Base-by-base conservation (phyloP, 2,329 filamentous ascomycete species). In the Curvularia sp. region DNA sequence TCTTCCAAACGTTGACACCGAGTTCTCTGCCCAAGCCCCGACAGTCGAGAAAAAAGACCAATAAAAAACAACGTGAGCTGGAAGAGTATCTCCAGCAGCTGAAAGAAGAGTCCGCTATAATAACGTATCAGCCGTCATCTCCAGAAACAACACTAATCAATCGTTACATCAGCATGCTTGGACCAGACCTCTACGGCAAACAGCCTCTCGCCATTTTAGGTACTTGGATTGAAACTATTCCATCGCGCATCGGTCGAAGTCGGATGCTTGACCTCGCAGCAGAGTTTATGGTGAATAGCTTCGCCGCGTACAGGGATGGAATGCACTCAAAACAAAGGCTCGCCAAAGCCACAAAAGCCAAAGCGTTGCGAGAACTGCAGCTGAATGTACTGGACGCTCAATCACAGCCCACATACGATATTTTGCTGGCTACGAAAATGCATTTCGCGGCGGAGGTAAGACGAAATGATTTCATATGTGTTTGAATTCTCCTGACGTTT, bases 401-500 rank as follows among this genome's bases (percentile, higher is more conserved):
- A 8, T 60, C 47, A 8, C 41, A 49, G 1, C 56, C 63, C 12
- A 72, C 60, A 0, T 73, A 74, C 28, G 70, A 74, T 2, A 56
- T 71, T 33, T 53, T 69, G 1, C 20, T 74, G 10, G 68, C 69
- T 5, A 73, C 69, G 3, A 74, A 74, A 43, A 56, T 72, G 52
- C 71, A 73, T 43, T 72, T 68, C 33, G 66, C 66, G 24, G 69
- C 71, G 15, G 71, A 74, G 55, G 71, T 72, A 53, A 18, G 62
- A 10, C 12, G 13, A 15, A 3, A 28, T 18, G 1, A 20, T 1
- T 1, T 9, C 12, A 33, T n/a, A 15, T 15, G 1, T 46, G 4
- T 3, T 33, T 18, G 1, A 28, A 18, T 33, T 10, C 10, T 4
- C 43, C 58, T 71, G 30, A 71, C 38, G 9, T 2, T 13, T 22